phyloP scores from a whole-genome alignment of 2,329 filamentous ascomycete species.

The Fusarium sterilihyphosum region DNA sequence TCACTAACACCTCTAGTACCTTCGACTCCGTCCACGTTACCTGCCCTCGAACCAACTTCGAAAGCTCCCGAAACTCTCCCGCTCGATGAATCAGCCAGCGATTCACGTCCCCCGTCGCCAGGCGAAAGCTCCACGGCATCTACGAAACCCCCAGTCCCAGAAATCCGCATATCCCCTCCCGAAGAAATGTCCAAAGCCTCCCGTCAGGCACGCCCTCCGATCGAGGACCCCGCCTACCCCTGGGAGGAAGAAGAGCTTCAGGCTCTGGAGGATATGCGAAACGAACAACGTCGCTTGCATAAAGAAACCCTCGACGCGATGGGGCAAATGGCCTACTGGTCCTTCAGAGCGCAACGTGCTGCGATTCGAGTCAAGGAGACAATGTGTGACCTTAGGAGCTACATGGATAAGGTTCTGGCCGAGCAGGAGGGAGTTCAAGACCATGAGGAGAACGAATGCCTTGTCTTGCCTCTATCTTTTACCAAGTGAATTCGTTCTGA shows the following conservation, averaged over 20 bases:
- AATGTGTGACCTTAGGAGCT: background rate
- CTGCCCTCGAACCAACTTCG: background rate
- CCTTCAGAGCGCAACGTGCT: background rate
- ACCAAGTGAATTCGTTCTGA: background rate
- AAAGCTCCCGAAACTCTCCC: background rate
- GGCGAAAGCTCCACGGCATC: background rate
- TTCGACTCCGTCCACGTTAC: background rate
- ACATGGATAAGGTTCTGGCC: background rate
- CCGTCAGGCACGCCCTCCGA: background rate
- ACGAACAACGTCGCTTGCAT: background rate
- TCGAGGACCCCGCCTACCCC: background rate
- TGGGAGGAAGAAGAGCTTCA: background rate
- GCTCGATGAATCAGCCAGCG: background rate
- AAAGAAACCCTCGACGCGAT: background rate
- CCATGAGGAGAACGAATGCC: background rate
- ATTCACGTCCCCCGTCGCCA: background rate
- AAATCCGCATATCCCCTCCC: background rate
- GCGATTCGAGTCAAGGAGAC: background rate
- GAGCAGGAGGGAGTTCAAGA: background rate
- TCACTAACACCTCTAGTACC: background rate
- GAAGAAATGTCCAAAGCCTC: background rate
- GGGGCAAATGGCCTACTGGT: background rate
- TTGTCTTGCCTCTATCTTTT: background rate
- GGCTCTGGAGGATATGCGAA: background rate
- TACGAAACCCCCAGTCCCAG: background rate